Conservation (phyloP, 2,329 filamentous ascomycete genomes). For the Lecanoromycetidae sp. region DNA sequence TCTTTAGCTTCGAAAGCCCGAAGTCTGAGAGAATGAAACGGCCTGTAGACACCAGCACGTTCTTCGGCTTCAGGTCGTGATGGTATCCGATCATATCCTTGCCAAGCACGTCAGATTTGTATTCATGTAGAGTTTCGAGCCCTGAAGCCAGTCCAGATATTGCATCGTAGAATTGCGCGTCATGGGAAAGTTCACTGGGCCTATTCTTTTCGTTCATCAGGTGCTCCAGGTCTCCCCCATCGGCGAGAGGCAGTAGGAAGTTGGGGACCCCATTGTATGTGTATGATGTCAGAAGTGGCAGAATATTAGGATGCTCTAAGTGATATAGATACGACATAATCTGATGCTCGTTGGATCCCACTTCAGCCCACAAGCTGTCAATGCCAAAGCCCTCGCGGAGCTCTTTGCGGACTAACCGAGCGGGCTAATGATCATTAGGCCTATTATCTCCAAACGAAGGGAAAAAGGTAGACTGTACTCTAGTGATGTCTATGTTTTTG, state of each 20-base stretch:
- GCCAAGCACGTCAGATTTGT: slow-evolving; percentile 14
- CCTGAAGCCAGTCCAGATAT: slow-evolving; percentile 22
- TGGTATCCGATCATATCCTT: slow-evolving; percentile 23
- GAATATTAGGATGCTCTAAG: slow-evolving; percentile 19
- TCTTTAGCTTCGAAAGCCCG: slow-evolving; percentile 21
- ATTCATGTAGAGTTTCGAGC: slow-evolving; percentile 19
- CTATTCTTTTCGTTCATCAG: slow-evolving; percentile 10
- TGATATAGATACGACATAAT: slow-evolving; percentile 11
- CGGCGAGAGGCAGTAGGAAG: slow-evolving; percentile 20
- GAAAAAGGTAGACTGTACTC: too few relatives aligned
- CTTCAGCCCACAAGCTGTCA: neutral
- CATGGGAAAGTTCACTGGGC: neutral
- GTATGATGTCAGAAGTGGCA: slow-evolving; percentile 19
- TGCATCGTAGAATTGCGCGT: slow-evolving; percentile 17
- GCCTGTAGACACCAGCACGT: slow-evolving; percentile 21
- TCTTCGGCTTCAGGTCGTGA: slow-evolving; percentile 23
- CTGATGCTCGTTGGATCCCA: neutral
- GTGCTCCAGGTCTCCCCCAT: slow-evolving; percentile 16
- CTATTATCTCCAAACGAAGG: neutral
- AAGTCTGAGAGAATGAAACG: slow-evolving; percentile 24
- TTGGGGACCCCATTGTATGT: slow-evolving; percentile 17
- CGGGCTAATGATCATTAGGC: neutral
- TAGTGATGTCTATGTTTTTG: too few relatives aligned
- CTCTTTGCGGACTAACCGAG: neutral
- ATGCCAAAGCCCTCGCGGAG: neutral